Conservation (phyloP, 352 stramenopile species). For the Synura sp. region DNA sequence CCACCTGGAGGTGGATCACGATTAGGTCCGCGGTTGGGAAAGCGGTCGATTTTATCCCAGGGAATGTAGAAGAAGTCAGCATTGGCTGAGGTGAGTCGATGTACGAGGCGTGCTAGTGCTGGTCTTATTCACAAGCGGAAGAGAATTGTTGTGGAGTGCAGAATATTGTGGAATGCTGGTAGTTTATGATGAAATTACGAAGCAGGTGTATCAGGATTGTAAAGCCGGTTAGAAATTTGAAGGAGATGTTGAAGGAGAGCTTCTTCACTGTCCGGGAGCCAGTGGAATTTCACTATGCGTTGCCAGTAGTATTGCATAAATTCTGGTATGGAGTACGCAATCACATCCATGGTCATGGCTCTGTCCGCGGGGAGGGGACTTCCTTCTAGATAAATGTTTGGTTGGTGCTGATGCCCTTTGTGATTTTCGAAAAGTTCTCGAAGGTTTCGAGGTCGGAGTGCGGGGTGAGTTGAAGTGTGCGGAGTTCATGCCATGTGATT, state of each 20-base stretch:
- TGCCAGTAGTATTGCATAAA: constrained; percentile 18
- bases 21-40: constrained; percentile 1
- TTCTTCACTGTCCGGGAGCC: constrained; percentile 15
- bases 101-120: neutral
- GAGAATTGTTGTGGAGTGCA: neutral
- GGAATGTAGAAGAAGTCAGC: constrained; percentile 20
- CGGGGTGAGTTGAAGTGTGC: neutral
- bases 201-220: neutral
- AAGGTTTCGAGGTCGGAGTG: constrained; percentile 17
- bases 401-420: neutral
- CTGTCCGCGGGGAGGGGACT: neutral
- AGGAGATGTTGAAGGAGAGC: constrained; percentile 7
- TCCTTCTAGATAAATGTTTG: constrained; percentile 15
- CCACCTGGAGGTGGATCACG: constrained; percentile 19
- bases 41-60: constrained; percentile 18
- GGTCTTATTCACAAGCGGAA: constrained; percentile 13
- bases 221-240: neutral
- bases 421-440: constrained; percentile 17
- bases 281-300: constrained; percentile 20
- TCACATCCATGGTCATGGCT: constrained; percentile 2
- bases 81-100: neutral
- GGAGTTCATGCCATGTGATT: neutral
- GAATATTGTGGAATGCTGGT: constrained; percentile 12
- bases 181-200: neutral
- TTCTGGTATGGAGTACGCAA: neutral